Evolutionary conservation across 2,329 filamentous ascomycete species (phyloP).

Genomic region (Capronia americana): DNA sequence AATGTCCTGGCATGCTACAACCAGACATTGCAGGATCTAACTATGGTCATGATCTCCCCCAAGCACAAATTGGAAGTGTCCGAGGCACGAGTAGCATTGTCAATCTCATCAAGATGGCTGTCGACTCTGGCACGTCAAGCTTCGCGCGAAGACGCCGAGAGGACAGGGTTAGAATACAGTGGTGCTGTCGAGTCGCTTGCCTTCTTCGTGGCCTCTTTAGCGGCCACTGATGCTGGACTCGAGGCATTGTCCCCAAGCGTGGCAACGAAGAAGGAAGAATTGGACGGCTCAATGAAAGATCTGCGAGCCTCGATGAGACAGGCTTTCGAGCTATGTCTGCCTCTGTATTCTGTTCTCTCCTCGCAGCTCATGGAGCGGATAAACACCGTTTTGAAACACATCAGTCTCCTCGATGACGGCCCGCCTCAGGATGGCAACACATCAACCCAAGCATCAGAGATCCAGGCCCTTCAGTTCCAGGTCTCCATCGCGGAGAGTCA

Average conservation of each 20-base stretch:
- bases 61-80: conserved; percentile 22
- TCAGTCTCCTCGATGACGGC: conserved; percentile 28
- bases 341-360: conserved; percentile 34
- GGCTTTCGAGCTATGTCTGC: conserved; percentile 28
- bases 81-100: conserved; percentile 23
- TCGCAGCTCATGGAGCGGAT: conserved; percentile 34
- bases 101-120: conserved; percentile 35
- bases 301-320: conserved; percentile 25
- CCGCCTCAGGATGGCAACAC: conserved; percentile 13
- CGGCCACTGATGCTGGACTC: conserved; percentile 30
- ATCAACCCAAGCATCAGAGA: conserved; percentile 30
- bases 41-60: conserved; percentile 31
- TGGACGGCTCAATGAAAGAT: conserved; percentile 2
- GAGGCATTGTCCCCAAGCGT: conserved; percentile 26
- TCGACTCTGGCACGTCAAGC: conserved; percentile 21
- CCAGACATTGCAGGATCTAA: conserved; percentile 33
- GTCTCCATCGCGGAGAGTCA: conserved; percentile 69
- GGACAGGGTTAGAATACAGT: conserved; percentile 13
- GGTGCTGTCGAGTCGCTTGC: conserved; percentile 33
- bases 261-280: neutral
- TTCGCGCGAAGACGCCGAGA: conserved; percentile 16
- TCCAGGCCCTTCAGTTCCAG: conserved; percentile 58
- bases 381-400: conserved; percentile 36
- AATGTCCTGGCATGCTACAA: conserved; percentile 21
- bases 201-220: conserved; percentile 32